Evolutionary conservation across 192 early-diverging fungal species (phyloP).

Genomic region (Rhizophagus clarus): DNA sequence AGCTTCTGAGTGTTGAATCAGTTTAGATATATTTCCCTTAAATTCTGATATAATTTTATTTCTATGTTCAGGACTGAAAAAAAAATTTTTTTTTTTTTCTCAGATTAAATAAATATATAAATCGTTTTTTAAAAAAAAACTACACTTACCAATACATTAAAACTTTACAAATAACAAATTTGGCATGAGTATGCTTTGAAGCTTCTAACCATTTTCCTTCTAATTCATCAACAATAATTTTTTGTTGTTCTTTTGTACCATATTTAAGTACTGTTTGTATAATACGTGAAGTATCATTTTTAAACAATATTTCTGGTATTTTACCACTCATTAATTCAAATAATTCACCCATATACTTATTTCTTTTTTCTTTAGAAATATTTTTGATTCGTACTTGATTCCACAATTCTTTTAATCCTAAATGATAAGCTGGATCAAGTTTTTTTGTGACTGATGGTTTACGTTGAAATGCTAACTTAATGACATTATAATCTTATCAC

Average conservation of each 20-base stretch:
- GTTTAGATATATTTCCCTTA: conserved; percentile 75
- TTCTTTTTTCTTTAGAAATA: background rate
- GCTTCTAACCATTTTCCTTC: conserved; percentile 74
- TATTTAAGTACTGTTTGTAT: conserved; percentile 92
- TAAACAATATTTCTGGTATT: conserved; percentile 87
- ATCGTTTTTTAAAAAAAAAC: background rate
- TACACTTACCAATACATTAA: conserved; percentile 73
- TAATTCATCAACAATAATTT: conserved; percentile 80
- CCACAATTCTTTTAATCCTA: background rate
- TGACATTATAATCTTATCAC: background rate
- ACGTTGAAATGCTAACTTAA: background rate
- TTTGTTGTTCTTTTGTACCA: conserved; percentile 76
- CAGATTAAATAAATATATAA: background rate
- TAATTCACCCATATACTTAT: background rate
- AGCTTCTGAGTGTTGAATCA: conserved; percentile 91
- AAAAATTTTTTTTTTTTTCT: background rate
- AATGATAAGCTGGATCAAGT: conserved; percentile 1
- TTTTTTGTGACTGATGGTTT: background rate
- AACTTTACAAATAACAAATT: conserved; percentile 85
- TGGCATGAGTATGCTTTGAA: conserved; percentile 79
- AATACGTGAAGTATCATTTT: conserved; percentile 93
- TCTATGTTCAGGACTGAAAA: conserved; percentile 61
- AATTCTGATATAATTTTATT: conserved; percentile 76
- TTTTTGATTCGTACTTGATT: conserved; percentile 8
- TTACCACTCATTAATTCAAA: conserved; percentile 69